Evolutionary conservation across 176 grass and related monocot species (phyloP), one percentile per base, ranked within the genome.

Genomic region (Coix lacrymajobi): DNA sequence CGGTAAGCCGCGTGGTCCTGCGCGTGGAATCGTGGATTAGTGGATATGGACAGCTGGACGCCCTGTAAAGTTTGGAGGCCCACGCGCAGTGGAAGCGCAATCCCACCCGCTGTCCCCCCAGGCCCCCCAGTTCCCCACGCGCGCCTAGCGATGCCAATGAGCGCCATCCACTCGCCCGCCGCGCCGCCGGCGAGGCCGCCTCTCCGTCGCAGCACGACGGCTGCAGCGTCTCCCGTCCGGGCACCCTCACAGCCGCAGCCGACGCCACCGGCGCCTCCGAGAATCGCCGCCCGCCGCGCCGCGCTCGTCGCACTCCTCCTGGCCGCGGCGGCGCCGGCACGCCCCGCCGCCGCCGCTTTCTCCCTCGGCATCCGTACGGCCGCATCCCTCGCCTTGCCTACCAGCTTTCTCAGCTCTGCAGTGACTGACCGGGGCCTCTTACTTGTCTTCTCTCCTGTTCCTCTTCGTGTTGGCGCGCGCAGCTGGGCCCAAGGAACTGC

Each of bases 401-500:
- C 11, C 4, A 26, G 0, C 26, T 15, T 32, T 3, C 11, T 22
- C 26, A 0, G 22, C 1, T 51, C 16, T 13, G 13, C 25, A 9
- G 22, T 29, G 4, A 40, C 0, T 29, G 1, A 39, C 0, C 15
- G 16, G 20, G 20, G 4, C 4, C 0, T 40, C 67, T 83, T 46
- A 73, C 54, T 46, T 45, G n/a, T 67, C 25, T 48, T 78, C 34
- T 71, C 22, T 17, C 29, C 2, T 63, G 28, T 24, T 62, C 41
- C 33, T 45, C 28, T 36, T 63, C 36, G 69, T 65, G 57, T 44
- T 74, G 78, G 29, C 39, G 12, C 20, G 33, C 41, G 79, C 85
- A 96, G 96, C 91, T 65, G 93, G 93, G 49, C 91, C 93, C 11
- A 99, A 96, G 86, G 96, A 99, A 64, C 80, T 90, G 91, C 74